Percentiles rank a stretch among this genome's conserved stretches.
phyloP scores from a whole-genome alignment of 2,329 filamentous ascomycete genomes.

The Alternaria brassicicola region DNA sequence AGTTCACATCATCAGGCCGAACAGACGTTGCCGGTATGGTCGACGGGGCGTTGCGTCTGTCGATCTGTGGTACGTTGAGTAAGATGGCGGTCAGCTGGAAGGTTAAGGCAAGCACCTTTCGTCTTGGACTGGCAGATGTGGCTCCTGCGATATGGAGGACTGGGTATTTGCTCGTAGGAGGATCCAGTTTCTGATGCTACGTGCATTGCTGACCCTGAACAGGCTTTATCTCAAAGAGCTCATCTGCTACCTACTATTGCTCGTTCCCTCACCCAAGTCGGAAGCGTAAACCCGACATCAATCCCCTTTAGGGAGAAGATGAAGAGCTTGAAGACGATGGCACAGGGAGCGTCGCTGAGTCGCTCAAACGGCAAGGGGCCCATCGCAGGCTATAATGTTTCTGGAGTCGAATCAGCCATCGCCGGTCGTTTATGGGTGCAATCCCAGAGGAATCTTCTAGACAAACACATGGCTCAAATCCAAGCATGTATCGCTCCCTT shows the following conservation, averaged over 20 bases:
- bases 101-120: slow-evolving; percentile 41
- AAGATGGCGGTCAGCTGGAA: slow-evolving; percentile 32
- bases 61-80: slow-evolving; percentile 39
- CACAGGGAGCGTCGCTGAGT: not conserved
- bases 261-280: slow-evolving; percentile 39
- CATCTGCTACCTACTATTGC: slow-evolving; percentile 49
- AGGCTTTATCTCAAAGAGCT: slow-evolving; percentile 44
- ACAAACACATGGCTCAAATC: not conserved
- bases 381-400: not conserved
- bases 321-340: not conserved
- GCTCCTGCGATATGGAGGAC: slow-evolving; percentile 51
- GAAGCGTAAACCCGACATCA: slow-evolving; percentile 13
- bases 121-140: slow-evolving; percentile 45
- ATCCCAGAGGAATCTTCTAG: slow-evolving; percentile 5
- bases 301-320: slow-evolving; percentile 25
- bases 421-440: slow-evolving; percentile 14
- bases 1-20: not conserved
- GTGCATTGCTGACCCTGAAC: slow-evolving; percentile 9
- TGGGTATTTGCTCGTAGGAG: slow-evolving; percentile 42
- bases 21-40: slow-evolving; percentile 27
- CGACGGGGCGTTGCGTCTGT: slow-evolving; percentile 46
- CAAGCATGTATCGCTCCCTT: slow-evolving; percentile 7
- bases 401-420: not conserved
- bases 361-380: not conserved
- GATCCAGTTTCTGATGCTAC: not conserved